phyloP scores from a whole-genome alignment of 352 stramenopile genomes.

The Pythium coloratum region DNA sequence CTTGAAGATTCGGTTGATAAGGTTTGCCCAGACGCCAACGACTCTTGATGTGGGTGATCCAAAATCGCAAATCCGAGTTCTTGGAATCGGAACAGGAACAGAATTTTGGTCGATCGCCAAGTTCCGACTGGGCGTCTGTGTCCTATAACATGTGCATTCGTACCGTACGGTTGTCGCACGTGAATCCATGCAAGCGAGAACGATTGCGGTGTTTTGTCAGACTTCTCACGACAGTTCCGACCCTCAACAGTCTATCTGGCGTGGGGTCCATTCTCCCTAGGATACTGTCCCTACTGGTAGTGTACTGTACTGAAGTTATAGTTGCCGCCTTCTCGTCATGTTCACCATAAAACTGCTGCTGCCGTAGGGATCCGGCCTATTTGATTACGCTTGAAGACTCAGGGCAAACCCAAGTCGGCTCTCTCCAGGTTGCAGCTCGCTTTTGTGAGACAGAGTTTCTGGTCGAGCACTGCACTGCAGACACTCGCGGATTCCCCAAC shows the following conservation, averaged over 20 bases:
- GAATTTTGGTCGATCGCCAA: neutral
- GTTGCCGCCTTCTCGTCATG: too few relatives aligned
- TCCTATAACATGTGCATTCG: neutral
- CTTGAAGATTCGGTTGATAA: slow-evolving; percentile 1
- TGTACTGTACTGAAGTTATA: too few relatives aligned
- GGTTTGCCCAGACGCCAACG: neutral
- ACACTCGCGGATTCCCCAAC: too few relatives aligned
- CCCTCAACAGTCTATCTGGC: neutral
- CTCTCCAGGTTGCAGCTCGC: too few relatives aligned
- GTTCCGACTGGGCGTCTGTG: neutral
- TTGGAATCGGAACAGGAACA: neutral
- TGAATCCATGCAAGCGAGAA: neutral
- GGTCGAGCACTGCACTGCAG: too few relatives aligned
- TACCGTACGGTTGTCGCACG: neutral
- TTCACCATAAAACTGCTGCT: too few relatives aligned
- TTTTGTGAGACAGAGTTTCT: neutral
- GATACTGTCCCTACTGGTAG: too few relatives aligned
- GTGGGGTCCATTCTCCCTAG: too few relatives aligned
- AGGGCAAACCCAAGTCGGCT: too few relatives aligned
- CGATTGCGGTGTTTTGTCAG: neutral
- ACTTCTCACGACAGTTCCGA: neutral
- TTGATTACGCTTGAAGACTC: slow-evolving; percentile 1
- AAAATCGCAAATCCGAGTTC: neutral
- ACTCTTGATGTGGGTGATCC: slow-evolving; percentile 1
- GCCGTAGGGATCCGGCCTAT: too few relatives aligned